Conservation (phyloP, 2,329 filamentous ascomycete genomes). For the Hymenoscyphus fructigenus region DNA sequence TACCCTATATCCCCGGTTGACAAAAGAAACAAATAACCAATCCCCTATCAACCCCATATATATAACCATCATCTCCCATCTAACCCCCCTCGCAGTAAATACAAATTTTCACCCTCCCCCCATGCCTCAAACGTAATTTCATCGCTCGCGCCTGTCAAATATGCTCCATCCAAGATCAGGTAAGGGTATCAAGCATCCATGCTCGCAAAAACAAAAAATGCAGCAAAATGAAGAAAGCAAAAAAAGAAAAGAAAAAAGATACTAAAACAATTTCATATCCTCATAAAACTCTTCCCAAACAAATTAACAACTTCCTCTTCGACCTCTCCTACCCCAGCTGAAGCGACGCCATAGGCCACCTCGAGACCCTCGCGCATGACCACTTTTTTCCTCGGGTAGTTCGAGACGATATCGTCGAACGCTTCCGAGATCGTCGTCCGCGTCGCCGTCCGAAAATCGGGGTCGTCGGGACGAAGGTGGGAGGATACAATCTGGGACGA, state of each 20-base stretch:
- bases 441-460: slow-evolving; percentile 52
- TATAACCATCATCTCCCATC: no score
- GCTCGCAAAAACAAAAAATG: not conserved
- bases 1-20: no score
- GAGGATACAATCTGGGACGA: slow-evolving; percentile 62
- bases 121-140: no score
- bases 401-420: slow-evolving; percentile 62
- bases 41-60: no score
- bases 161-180: no score
- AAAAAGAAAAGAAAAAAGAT: not conserved
- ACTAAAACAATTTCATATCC: not conserved
- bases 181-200: no score
- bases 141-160: no score
- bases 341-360: slow-evolving; percentile 2
- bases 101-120: no score
- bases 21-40: no score
- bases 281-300: not conserved
- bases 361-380: not conserved
- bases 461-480: slow-evolving; percentile 50
- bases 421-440: slow-evolving; percentile 52
- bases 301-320: slow-evolving; percentile 4
- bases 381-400: slow-evolving; percentile 44
- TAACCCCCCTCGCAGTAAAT: no score
- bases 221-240: not conserved
- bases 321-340: not conserved